Evolutionary conservation across 2,329 filamentous ascomycete species (phyloP).

Genomic region (Pestalotiopsis sp.): DNA sequence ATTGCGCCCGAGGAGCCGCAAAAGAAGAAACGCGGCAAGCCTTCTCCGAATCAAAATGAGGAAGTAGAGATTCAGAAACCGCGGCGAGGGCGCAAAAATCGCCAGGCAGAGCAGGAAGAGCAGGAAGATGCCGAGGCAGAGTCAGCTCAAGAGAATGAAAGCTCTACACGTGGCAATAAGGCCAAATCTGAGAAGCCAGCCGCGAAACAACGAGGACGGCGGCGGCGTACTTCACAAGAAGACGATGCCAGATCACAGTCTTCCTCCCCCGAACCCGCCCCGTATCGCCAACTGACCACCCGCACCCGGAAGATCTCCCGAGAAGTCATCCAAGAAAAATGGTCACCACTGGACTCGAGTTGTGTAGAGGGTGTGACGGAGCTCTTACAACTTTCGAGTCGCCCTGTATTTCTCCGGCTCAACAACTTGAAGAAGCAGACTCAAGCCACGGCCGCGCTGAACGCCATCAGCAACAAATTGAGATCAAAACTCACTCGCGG

Average conservation of each 20-base stretch:
- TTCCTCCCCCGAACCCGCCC: slow-evolving; percentile 25
- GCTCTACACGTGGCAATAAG: no score
- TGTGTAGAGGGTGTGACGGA: slow-evolving; percentile 58
- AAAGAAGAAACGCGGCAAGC: slow-evolving; percentile 15
- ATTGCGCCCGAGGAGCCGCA: background rate
- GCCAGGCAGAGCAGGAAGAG: background rate
- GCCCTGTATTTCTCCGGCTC: slow-evolving; percentile 62
- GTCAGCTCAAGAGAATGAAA: background rate
- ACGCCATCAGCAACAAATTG: slow-evolving; percentile 57
- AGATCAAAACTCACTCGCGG: slow-evolving; percentile 59
- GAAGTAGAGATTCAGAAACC: slow-evolving; percentile 11
- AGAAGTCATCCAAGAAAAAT: slow-evolving; percentile 69
- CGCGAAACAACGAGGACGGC: background rate
- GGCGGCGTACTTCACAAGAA: slow-evolving; percentile 10
- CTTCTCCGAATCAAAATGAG: slow-evolving; percentile 17
- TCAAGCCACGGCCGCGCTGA: slow-evolving; percentile 59
- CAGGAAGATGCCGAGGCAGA: slow-evolving; percentile 1
- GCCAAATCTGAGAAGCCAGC: background rate
- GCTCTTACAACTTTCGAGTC: slow-evolving; percentile 61
- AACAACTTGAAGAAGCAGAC: slow-evolving; percentile 49
- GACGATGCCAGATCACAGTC: slow-evolving; percentile 23
- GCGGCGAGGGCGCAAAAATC: background rate
- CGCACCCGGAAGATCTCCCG: slow-evolving; percentile 59
- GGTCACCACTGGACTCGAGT: slow-evolving; percentile 58
- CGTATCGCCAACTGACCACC: slow-evolving; percentile 54